Percentiles rank a stretch among this genome's conserved stretches.
phyloP scores from a whole-genome alignment of 2,329 filamentous ascomycete species.

The Trichoderma sp. region DNA sequence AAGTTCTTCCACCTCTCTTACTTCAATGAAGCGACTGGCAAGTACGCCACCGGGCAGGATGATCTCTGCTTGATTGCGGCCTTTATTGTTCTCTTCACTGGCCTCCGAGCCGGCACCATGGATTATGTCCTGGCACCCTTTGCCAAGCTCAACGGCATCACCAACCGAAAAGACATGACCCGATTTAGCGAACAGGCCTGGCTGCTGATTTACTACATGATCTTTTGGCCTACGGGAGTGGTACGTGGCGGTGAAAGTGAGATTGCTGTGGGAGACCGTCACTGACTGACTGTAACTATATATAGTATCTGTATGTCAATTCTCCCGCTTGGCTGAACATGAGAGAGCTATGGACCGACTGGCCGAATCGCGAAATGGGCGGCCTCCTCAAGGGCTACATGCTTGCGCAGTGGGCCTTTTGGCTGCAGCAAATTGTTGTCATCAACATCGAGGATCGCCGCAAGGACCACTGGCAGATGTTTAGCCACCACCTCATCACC shows the following conservation, averaged over 20 bases:
- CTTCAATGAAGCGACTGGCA: slow-evolving; percentile 66
- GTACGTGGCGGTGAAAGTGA: slow-evolving; percentile 53
- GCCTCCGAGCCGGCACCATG: slow-evolving; percentile 79
- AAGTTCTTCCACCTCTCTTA: slow-evolving; percentile 91
- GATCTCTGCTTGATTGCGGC: slow-evolving; percentile 77
- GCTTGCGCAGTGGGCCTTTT: slow-evolving; percentile 86
- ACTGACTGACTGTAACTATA: slow-evolving; percentile 41
- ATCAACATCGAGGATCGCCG: slow-evolving; percentile 92
- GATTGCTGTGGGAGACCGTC: background rate
- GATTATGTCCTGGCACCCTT: slow-evolving; percentile 83
- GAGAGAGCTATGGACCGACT: slow-evolving; percentile 77
- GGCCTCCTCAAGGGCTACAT: slow-evolving; percentile 86
- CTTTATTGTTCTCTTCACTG: slow-evolving; percentile 84
- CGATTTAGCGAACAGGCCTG: slow-evolving; percentile 95
- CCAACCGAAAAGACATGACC: slow-evolving; percentile 72
- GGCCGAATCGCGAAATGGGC: slow-evolving; percentile 75
- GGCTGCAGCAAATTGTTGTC: slow-evolving; percentile 90
- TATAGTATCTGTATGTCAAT: slow-evolving; percentile 78
- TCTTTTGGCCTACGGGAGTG: slow-evolving; percentile 83
- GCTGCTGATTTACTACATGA: slow-evolving; percentile 79
- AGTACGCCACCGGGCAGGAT: slow-evolving; percentile 76
- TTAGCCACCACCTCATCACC: slow-evolving; percentile 91
- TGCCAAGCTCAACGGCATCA: slow-evolving; percentile 70
- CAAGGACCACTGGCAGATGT: slow-evolving; percentile 96
- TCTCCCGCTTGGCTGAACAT: slow-evolving; percentile 80